phyloP scores from a whole-genome alignment of 176 grass and related monocot genomes.

The Zea luxurians region DNA sequence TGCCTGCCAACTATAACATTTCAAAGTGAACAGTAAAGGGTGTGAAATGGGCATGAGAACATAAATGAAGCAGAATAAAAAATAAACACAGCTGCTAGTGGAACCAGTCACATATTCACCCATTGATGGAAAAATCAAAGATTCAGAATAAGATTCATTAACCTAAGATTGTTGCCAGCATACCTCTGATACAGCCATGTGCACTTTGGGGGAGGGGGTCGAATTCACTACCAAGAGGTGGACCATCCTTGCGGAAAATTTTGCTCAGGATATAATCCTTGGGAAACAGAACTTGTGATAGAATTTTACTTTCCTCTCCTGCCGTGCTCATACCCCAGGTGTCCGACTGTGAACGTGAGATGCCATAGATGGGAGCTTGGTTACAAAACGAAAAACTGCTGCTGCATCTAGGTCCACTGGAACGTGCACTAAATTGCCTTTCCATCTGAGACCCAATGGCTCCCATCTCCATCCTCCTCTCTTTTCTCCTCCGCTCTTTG shows the following conservation, averaged over 20 bases:
- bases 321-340: conserved; percentile 23
- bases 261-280: conserved; percentile 86
- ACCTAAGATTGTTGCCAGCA: not conserved
- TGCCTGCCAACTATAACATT: conserved; percentile 26
- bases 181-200: conserved; percentile 52
- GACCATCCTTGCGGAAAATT: conserved; percentile 92
- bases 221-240: conserved; percentile 69
- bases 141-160: not conserved
- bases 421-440: conserved; percentile 35
- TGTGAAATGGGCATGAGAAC: not conserved
- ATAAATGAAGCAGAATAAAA: conserved; percentile 8
- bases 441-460: conserved; percentile 23
- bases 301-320: conserved; percentile 47
- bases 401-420: conserved; percentile 42
- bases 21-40: not conserved
- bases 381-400: conserved; percentile 39
- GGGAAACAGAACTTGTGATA: conserved; percentile 58
- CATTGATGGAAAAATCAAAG: not conserved
- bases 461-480: conserved; percentile 66
- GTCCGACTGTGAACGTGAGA: conserved; percentile 22
- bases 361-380: conserved; percentile 15
- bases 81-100: conserved; percentile 6
- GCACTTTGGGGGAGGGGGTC: conserved; percentile 47
- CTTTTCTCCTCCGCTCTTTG: conserved; percentile 94
- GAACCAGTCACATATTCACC: conserved; percentile 5